Percentiles rank a stretch among this genome's conserved stretches.
phyloP scores from a whole-genome alignment of 805 yeast genomes.

The Sungouiozyma intestinalis region DNA sequence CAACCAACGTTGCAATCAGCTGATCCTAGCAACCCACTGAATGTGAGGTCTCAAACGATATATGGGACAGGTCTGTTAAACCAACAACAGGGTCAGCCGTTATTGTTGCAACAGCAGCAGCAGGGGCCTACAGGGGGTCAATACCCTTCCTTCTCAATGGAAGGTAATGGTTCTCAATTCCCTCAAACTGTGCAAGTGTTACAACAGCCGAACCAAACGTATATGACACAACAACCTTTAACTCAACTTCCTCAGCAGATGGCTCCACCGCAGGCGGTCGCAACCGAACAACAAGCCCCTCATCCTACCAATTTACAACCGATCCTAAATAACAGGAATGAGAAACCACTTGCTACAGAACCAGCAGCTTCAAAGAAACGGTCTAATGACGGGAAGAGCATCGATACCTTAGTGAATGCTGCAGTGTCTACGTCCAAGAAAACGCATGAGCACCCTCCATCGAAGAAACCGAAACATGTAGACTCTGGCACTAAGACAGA shows the following conservation, averaged over 20 bases:
- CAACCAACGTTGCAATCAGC: conserved; percentile 26
- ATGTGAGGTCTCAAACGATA: conserved; percentile 17
- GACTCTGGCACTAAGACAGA: neutral
- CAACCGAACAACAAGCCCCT: conserved; percentile 13
- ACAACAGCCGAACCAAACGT: conserved; percentile 20
- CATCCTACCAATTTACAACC: conserved; percentile 3
- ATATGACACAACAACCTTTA: conserved; percentile 18
- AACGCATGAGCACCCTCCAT: conserved; percentile 11
- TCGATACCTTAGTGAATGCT: conserved; percentile 23
- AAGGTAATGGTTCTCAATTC: neutral
- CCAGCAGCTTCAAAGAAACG: conserved; percentile 21
- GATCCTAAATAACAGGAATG: conserved; percentile 1
- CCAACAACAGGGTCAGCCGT: conserved; percentile 10
- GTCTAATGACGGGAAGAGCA: conserved; percentile 21
- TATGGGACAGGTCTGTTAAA: conserved; percentile 11
- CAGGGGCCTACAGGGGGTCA: conserved; percentile 22
- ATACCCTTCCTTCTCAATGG: conserved; percentile 9
- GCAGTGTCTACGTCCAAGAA: conserved; percentile 9
- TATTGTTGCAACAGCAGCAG: conserved; percentile 8
- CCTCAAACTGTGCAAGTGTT: conserved; percentile 16
- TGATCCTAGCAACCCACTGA: conserved; percentile 24
- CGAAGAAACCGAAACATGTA: conserved; percentile 10
- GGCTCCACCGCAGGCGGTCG: conserved; percentile 7
- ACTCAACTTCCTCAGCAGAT: conserved; percentile 17
- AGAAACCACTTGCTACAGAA: conserved; percentile 3